Base-by-base conservation (phyloP, 768 basidiomycete species). In the Cyathus striatus region DNA sequence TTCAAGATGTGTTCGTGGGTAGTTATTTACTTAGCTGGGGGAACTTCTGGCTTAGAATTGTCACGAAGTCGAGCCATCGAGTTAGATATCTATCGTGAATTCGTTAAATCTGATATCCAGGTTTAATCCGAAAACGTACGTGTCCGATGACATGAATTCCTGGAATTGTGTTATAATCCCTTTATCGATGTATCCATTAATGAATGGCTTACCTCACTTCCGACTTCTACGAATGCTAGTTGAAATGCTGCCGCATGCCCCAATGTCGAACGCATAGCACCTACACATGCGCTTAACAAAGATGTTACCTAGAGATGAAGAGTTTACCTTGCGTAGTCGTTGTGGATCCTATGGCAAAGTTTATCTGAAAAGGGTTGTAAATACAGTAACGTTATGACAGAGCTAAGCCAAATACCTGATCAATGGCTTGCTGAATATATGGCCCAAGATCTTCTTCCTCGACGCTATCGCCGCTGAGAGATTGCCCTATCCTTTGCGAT, bases 231-330 rank as follows among this genome's bases (percentile, higher is more conserved):
- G 41, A 68, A 75, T 3, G 54, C 64, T 35, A 83, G 60, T 0
- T 49, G 47, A 56, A 76, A 83, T 0, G 79, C 78, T 12, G 66
- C 68, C 6, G 76, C 69, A 43, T 75, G 79, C 9, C 81, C 81
- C 7, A 79, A 55, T 5, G 75, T 73, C 13, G 78, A 73, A 2
- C 81, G 71, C 16, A 77, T 56, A n/a, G 76, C 72, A 41, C 72
- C 75, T 75, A 21, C 14, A n/a, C 30, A 16, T 20, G 38, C 23
- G 38, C 6, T 9, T 30, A 9, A 9, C 27, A 16, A 25, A 17
- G 9, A 12, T 3, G 37, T 21, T 2, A 36, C 27, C 30, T 33
- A 16, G 6, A 3, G 23, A 16, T 3, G n/a, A n/a, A n/a, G 4
- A 21, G 16, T 46, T 33, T 48, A 64, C 65, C 67, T 35, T 63